Base-by-base conservation (phyloP, 1,284 basidiomycete species). In the Cutaneotrichosporon sp. region DNA sequence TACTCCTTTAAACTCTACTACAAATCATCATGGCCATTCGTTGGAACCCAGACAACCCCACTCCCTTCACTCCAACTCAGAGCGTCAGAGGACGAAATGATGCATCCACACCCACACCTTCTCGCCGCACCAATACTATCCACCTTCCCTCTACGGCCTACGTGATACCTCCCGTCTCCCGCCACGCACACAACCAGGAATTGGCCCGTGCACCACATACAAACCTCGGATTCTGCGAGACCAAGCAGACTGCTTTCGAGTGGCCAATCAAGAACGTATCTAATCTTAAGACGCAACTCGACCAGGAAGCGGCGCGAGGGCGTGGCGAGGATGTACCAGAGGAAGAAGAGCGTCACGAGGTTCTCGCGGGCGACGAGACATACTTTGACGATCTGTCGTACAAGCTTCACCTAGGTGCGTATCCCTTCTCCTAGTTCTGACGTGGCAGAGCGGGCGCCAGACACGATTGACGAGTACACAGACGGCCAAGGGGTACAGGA, bases 321-420 rank as follows among this genome's bases (percentile, higher is more conserved):
- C 60, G 61, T 4, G 67, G 67, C 5, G 57, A 51, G n/a, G 61
- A 65, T 46, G 55, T 61, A 13, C 58, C 62, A 13, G 63, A 70
- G 4, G 73, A 71, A 47, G 73, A 74, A 34, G 76, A 80, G 5
- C 80, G 82, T n/a, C 88, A 88, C 64, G 87, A 88, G 62, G 77
- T 89, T 4, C 77, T 89, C 2, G 26, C 58, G 52, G 85, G 84
- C 66, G 84, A 88, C 68, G 87, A 87, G 0, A 86, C 86, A 16
- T 82, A 86, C 60, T 81, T 89, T n/a, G 88, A 86, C 51, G 88
- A 89, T 64, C 85, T 85, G 60, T 88, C 88, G 75, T 90, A 87
- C 81, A 89, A 89, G 74, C 81, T 90, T 32, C 72, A 74, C 60
- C 63, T 76, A 11, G 70, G 75, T 76, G 56, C 66, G 75, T 64